Percentiles rank a stretch among this genome's conserved stretches.
Evolutionary conservation across 2,329 filamentous ascomycete species (phyloP).

Genomic region (Cladophialophora chaetospira): DNA sequence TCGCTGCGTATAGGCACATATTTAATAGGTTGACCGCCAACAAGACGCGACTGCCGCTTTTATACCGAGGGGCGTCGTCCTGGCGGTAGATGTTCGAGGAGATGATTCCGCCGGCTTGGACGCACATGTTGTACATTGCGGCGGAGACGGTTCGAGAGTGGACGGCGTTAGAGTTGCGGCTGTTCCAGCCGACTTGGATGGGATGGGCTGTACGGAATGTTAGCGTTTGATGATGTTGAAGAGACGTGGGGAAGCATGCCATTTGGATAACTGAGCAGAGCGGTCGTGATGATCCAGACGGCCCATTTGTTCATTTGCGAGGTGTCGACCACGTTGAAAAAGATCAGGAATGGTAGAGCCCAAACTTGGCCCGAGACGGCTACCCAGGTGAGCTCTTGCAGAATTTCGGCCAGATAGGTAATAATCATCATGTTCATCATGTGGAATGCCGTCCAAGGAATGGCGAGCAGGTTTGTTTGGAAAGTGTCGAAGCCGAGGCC

Average conservation of each 20-base stretch:
- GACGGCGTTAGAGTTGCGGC: slow-evolving; percentile 53
- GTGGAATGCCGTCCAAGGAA: slow-evolving; percentile 59
- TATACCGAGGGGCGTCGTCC: slow-evolving; percentile 59
- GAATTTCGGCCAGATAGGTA: slow-evolving; percentile 38
- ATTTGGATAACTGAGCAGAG: slow-evolving; percentile 53
- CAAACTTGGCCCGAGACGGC: slow-evolving; percentile 53
- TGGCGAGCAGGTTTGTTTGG: slow-evolving; percentile 59
- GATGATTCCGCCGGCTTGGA: slow-evolving; percentile 40
- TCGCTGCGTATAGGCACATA: slow-evolving; percentile 35
- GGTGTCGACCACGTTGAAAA: slow-evolving; percentile 48
- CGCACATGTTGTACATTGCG: slow-evolving; percentile 54
- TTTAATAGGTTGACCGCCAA: slow-evolving; percentile 34
- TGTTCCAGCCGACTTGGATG: slow-evolving; percentile 52
- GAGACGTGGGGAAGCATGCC: too few species aligned
- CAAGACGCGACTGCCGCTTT: slow-evolving; percentile 49
- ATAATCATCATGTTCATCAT: slow-evolving; percentile 60
- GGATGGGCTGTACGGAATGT: too few species aligned
- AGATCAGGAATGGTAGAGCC: slow-evolving; percentile 55
- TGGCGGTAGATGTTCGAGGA: slow-evolving; percentile 40
- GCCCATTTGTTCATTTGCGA: slow-evolving; percentile 48
- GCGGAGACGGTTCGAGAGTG: slow-evolving; percentile 52
- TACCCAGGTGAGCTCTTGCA: slow-evolving; percentile 51
- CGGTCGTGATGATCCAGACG: slow-evolving; percentile 44
- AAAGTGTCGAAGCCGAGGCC: slow-evolving; percentile 42
- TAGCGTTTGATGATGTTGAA: too few species aligned